phyloP scores from a whole-genome alignment of 371 early-diverging fungal species.

The Rhizoclosmatium hyalinum region DNA sequence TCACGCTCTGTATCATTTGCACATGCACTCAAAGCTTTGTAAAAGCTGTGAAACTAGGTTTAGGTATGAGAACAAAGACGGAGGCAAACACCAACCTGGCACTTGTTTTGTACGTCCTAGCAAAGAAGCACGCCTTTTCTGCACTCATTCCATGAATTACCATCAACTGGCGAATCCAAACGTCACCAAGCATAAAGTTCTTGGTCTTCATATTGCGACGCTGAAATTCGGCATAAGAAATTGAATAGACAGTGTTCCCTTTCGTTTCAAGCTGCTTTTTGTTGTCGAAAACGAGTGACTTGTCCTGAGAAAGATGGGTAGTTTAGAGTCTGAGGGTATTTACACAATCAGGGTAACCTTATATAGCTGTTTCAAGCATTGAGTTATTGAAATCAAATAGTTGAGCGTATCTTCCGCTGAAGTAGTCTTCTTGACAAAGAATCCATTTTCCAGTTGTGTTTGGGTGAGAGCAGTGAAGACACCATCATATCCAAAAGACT shows the following conservation, averaged over 20 bases:
- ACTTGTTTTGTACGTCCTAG: conserved; percentile 75
- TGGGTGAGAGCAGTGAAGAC: conserved; percentile 73
- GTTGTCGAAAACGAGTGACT: neutral
- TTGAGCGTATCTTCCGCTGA: conserved; percentile 77
- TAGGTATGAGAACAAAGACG: neutral
- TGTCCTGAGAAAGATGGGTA: neutral
- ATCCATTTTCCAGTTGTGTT: conserved; percentile 72
- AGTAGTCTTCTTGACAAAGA: conserved; percentile 77
- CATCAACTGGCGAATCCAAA: conserved; percentile 83
- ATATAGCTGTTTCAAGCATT: conserved; percentile 29
- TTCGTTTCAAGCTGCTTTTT: neutral
- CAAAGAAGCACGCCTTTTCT: conserved; percentile 81
- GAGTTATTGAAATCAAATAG: conserved; percentile 71
- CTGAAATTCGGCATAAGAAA: conserved; percentile 62
- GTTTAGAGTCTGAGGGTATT: neutral
- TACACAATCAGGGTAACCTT: neutral
- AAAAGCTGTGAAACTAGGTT: conserved; percentile 21
- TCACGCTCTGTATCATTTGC: conserved; percentile 33
- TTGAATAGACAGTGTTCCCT: neutral
- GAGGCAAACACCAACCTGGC: conserved; percentile 23
- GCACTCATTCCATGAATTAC: conserved; percentile 79
- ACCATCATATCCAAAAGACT: conserved; percentile 59
- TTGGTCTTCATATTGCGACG: conserved; percentile 75
- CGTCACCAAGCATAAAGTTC: conserved; percentile 69
- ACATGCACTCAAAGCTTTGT: conserved; percentile 31